Conservation (phyloP, 2,329 filamentous ascomycete genomes). For the Xylaria sp. region DNA sequence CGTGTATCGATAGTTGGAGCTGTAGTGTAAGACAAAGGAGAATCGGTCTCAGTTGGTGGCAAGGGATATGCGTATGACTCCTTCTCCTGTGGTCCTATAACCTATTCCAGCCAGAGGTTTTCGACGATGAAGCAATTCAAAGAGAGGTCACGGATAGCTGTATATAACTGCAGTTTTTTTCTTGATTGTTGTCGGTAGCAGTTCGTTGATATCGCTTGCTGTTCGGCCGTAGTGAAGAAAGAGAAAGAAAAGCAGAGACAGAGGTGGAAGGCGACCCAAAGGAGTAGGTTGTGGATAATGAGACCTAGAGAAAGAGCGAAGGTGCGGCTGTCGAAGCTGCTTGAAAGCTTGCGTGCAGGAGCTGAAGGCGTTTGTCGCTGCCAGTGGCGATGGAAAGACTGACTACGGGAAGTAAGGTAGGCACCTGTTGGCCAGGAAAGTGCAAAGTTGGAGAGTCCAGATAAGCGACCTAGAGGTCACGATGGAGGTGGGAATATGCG, state of each 20-base stretch:
- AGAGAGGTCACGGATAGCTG: background rate
- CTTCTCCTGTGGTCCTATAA: constrained; percentile 17
- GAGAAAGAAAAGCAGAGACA: constrained; percentile 1
- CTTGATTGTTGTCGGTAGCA: background rate
- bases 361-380: constrained; percentile 23
- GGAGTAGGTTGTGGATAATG: constrained; percentile 1
- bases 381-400: constrained; percentile 11
- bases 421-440: constrained; percentile 13
- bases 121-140: constrained; percentile 20
- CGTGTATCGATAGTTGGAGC: constrained; percentile 16
- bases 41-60: constrained; percentile 26
- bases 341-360: constrained; percentile 17
- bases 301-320: constrained; percentile 18
- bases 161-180: constrained; percentile 3
- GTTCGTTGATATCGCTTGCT: constrained; percentile 7
- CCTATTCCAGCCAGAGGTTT: constrained; percentile 15
- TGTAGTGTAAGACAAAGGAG: constrained; percentile 35
- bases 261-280: constrained; percentile 1
- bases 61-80: constrained; percentile 25
- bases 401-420: background rate
- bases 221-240: constrained; percentile 6
- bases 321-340: constrained; percentile 31
- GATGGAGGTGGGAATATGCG: constrained; percentile 1
- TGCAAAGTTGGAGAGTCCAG: constrained; percentile 6
- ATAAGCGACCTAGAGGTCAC: constrained; percentile 19